Percentiles rank a stretch among this genome's conserved stretches.
Evolutionary conservation across 805 yeast species (phyloP).

Genomic region (Saccharomycopsis malanga): DNA sequence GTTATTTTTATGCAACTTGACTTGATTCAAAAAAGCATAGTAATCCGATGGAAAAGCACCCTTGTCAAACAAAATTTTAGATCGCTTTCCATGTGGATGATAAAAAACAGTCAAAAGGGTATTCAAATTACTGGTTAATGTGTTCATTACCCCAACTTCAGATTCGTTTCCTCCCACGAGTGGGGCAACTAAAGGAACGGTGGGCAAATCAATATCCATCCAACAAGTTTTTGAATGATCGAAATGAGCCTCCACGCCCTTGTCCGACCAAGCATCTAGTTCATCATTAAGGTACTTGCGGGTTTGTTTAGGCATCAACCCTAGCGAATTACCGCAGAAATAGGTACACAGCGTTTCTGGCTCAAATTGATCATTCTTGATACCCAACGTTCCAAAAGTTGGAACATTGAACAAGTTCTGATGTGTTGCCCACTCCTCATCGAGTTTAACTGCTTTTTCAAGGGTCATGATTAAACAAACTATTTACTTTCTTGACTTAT

Average conservation of each 20-base stretch:
- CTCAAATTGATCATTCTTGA: slow-evolving; percentile 25
- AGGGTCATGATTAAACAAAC: not conserved
- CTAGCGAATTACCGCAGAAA: slow-evolving; percentile 91
- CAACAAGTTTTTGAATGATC: slow-evolving; percentile 67
- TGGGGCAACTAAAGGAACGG: slow-evolving; percentile 59
- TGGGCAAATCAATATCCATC: slow-evolving; percentile 80
- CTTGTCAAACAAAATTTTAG: slow-evolving; percentile 75
- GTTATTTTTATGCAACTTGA: slow-evolving; percentile 48
- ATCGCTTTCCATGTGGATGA: slow-evolving; percentile 49
- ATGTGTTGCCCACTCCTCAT: slow-evolving; percentile 31
- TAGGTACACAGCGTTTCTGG: slow-evolving; percentile 37
- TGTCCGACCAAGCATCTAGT: slow-evolving; percentile 70
- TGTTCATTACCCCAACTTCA: slow-evolving; percentile 89
- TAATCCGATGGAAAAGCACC: slow-evolving; percentile 91
- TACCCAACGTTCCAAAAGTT: slow-evolving; percentile 55
- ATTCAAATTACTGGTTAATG: slow-evolving; percentile 77
- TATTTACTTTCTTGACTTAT: no score
- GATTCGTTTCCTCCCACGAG: slow-evolving; percentile 65
- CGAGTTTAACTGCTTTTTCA: slow-evolving; percentile 15
- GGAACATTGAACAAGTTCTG: slow-evolving; percentile 51
- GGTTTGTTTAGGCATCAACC: slow-evolving; percentile 72
- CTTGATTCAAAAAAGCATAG: slow-evolving; percentile 76
- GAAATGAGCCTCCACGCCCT: slow-evolving; percentile 84
- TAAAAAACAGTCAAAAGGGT: slow-evolving; percentile 68
- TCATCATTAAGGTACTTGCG: slow-evolving; percentile 53